Conservation (phyloP, 2,329 filamentous ascomycete species). For the Nigrospora oryzae region DNA sequence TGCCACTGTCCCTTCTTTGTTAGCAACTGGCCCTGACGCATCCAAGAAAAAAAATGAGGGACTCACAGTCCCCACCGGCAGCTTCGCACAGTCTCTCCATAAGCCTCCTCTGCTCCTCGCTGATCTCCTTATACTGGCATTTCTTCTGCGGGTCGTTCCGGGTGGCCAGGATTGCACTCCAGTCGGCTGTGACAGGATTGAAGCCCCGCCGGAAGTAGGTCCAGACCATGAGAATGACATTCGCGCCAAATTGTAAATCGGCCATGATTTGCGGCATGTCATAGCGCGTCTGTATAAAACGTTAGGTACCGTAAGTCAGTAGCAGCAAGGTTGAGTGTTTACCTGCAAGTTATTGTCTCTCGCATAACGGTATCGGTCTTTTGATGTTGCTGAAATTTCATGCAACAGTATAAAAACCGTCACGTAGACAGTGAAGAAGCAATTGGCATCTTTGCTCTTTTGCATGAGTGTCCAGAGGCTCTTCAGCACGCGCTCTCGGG, state of each 20-base stretch:
- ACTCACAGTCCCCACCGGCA: background rate
- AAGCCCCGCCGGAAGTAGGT: constrained; percentile 36
- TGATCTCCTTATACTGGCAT: constrained; percentile 19
- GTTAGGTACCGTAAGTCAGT: background rate
- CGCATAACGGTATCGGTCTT: constrained; percentile 34
- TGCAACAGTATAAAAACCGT: constrained; percentile 22
- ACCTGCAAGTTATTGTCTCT: constrained; percentile 19
- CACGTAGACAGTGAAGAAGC: constrained; percentile 20
- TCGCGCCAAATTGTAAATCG: constrained; percentile 34
- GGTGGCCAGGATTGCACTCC: constrained; percentile 10
- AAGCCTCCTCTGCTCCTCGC: constrained; percentile 17
- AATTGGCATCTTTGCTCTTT: constrained; percentile 12
- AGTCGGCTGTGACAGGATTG: constrained; percentile 18
- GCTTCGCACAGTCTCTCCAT: constrained; percentile 7
- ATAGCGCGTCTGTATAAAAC: constrained; percentile 22
- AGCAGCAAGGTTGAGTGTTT: background rate
- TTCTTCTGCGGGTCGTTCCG: constrained; percentile 12
- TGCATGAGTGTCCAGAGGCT: constrained; percentile 17
- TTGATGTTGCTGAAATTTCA: constrained; percentile 28
- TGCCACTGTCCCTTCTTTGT: background rate
- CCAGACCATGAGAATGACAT: constrained; percentile 39
- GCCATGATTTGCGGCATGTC: constrained; percentile 31
- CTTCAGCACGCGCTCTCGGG: constrained; percentile 15
- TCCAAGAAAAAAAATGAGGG: background rate
- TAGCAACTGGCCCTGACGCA: background rate